A percentile compares a stretch with the other conserved stretches of the same genome.
phyloP scores from a whole-genome alignment of 768 basidiomycete species.

The Termitomyces sp. region DNA sequence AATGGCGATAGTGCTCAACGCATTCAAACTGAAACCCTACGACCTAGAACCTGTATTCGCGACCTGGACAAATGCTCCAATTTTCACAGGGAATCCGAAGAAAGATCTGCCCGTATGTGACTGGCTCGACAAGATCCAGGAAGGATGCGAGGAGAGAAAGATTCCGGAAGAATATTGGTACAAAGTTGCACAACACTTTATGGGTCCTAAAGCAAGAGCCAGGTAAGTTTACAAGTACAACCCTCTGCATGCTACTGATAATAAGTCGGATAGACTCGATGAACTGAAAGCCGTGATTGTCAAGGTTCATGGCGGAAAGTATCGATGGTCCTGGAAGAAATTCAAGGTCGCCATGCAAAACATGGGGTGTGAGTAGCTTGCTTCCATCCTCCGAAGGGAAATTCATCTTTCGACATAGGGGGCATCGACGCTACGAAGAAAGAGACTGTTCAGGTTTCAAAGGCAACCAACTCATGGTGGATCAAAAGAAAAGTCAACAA shows the following conservation, averaged over 20 bases:
- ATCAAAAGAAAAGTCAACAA: slow-evolving; percentile 39
- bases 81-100: slow-evolving; percentile 62
- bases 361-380: slow-evolving; percentile 65
- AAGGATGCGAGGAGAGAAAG: slow-evolving; percentile 63
- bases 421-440: slow-evolving; percentile 55
- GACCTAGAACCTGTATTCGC: slow-evolving; percentile 65
- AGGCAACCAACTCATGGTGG: slow-evolving; percentile 15
- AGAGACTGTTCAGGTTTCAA: slow-evolving; percentile 34
- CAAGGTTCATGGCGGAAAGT: slow-evolving; percentile 70
- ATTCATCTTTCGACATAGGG: slow-evolving; percentile 36
- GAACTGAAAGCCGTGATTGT: slow-evolving; percentile 71
- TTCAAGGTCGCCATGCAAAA: slow-evolving; percentile 73
- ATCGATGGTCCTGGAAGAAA: slow-evolving; percentile 81
- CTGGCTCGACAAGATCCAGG: slow-evolving; percentile 68
- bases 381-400: background rate
- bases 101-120: slow-evolving; percentile 66
- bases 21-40: slow-evolving; percentile 76
- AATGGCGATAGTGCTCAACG: slow-evolving; percentile 47
- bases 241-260: background rate
- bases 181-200: slow-evolving; percentile 72
- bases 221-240: slow-evolving; percentile 27
- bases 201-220: slow-evolving; percentile 63
- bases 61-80: slow-evolving; percentile 61
- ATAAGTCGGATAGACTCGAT: slow-evolving; percentile 33
- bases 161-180: slow-evolving; percentile 81